Base-by-base conservation (phyloP, 176 grass and related monocot species). In the Oryza glaberrima region DNA sequence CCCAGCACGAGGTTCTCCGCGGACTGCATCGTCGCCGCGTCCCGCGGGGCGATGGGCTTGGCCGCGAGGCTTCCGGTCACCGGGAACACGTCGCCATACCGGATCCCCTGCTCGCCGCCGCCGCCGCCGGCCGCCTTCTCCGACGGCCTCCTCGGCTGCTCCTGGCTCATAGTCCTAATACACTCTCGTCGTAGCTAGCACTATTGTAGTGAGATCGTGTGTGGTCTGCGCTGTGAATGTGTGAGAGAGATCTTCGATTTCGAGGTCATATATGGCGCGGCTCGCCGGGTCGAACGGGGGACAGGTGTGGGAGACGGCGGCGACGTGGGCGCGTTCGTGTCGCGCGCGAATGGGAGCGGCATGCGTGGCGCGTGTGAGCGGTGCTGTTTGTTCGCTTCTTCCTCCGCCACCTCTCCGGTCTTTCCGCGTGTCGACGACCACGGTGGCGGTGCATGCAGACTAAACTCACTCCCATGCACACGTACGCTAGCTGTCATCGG, bases 1-100 rank as follows among this genome's bases (percentile, higher is more conserved):
- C 92, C 95, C 1, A 97, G 69, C 36, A 81, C 86, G 7, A 69
- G 12, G 78, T 12, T 87, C 88, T 94, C 86, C 0, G 86, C 92
- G 0, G 92, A 86, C 77, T 91, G 86, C 95, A 93, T 94, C 92
- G 90, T 91, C 7, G 86, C 88, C 36, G 92, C 90, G 70, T 98
- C 95, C 83, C 80, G 56, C 45, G 90, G 92, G 4, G 84, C 88
- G 11, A 98, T 80, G 15, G 84, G 32, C 82, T 93, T 56, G 17
- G 22, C 52, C 0, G 84, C 88, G 7, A 97, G 88, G 20, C 72
- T 52, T 1, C 95, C 86, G 51, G 25, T 17, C 77, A 94, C 90
- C 3, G 84, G 68, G 12, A 97, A 94, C 3, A 97, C 88, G 52
- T 94, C 94, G 16, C 92, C 86, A 64, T 91, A 97, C 4, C 78